Percentiles rank a stretch among this genome's conserved stretches.
Conservation (phyloP, 768 basidiomycete genomes). For the Kockovaella imperatae region DNA sequence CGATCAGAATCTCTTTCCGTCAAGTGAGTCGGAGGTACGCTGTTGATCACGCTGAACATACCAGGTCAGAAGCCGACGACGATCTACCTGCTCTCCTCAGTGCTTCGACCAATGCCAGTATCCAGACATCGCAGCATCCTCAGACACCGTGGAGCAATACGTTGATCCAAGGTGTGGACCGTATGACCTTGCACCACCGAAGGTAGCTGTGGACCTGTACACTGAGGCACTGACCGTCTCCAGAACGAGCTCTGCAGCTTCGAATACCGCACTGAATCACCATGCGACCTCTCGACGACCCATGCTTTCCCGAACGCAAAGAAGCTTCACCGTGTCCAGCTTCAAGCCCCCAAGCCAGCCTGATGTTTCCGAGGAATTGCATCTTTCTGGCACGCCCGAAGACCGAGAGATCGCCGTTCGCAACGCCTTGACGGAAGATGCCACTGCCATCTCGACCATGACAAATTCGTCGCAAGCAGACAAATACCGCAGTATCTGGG, state of each 20-base stretch:
- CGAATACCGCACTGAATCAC: slow-evolving; percentile 6
- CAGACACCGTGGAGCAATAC: background rate
- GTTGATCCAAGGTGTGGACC: slow-evolving; percentile 10
- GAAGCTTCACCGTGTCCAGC: slow-evolving; percentile 10
- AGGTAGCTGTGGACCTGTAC: slow-evolving; percentile 1
- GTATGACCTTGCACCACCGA: slow-evolving; percentile 22
- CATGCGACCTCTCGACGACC: slow-evolving; percentile 9
- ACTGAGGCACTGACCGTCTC: background rate
- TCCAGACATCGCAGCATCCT: background rate
- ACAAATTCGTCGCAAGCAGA: slow-evolving; percentile 17
- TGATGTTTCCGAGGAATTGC: background rate
- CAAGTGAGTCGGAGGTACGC: slow-evolving; percentile 10
- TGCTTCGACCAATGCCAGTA: background rate
- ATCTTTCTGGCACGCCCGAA: slow-evolving; percentile 11
- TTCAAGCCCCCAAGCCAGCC: no score
- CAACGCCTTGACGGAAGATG: slow-evolving; percentile 2
- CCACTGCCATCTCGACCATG: slow-evolving; percentile 4
- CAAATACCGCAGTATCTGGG: slow-evolving; percentile 23
- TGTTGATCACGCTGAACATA: background rate
- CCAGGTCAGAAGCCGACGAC: background rate
- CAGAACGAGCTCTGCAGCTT: slow-evolving; percentile 8
- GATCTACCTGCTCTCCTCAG: background rate
- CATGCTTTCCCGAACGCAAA: slow-evolving; percentile 14
- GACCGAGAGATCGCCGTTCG: slow-evolving; percentile 15
- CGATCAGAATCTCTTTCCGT: slow-evolving; percentile 21